Evolutionary conservation across 495 filamentous ascomycete genomes (phyloP).

Genomic region (Aspergillus carlsbadensis): DNA sequence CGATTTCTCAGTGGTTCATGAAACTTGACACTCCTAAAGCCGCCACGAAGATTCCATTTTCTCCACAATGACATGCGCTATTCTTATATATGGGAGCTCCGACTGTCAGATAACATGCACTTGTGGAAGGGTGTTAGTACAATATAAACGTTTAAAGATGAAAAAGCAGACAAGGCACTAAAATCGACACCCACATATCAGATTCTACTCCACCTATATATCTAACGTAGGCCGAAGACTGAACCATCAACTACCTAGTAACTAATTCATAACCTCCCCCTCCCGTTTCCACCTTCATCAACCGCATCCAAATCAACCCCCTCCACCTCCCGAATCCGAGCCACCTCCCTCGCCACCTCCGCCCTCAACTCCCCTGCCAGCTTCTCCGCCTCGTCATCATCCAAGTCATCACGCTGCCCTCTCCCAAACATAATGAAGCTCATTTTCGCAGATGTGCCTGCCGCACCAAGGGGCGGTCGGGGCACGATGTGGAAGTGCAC

Average conservation of each 20-base stretch:
- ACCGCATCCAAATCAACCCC: constrained; percentile 41
- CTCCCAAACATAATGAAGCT: constrained; percentile 82
- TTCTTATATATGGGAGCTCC: too few relatives aligned
- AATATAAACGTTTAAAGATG: too few relatives aligned
- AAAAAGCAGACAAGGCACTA: too few relatives aligned
- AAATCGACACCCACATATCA: too few relatives aligned
- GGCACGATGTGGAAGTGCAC: constrained; percentile 94
- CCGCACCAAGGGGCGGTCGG: constrained; percentile 43
- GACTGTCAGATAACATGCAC: too few relatives aligned
- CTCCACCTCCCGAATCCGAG: constrained; percentile 43
- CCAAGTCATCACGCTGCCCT: constrained; percentile 76
- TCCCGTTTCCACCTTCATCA: constrained; percentile 19
- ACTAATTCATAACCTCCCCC: constrained; percentile 25
- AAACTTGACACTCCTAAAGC: not conserved
- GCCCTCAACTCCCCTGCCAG: constrained; percentile 63
- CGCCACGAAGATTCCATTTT: too few relatives aligned
- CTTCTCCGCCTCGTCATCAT: constrained; percentile 74
- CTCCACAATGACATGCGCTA: too few relatives aligned
- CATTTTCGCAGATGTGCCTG: constrained; percentile 36
- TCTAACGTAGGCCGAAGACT: not conserved
- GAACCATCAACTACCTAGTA: not conserved
- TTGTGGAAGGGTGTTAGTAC: not conserved
- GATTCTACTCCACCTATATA: not conserved
- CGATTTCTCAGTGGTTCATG: constrained; percentile 11
- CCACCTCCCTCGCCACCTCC: constrained; percentile 55